These are phyloP conservation scores for Aspergillus thermomutatus DNA, from an alignment of 2,329 filamentous ascomycete species.

Conservation along the genomic window DNA sequence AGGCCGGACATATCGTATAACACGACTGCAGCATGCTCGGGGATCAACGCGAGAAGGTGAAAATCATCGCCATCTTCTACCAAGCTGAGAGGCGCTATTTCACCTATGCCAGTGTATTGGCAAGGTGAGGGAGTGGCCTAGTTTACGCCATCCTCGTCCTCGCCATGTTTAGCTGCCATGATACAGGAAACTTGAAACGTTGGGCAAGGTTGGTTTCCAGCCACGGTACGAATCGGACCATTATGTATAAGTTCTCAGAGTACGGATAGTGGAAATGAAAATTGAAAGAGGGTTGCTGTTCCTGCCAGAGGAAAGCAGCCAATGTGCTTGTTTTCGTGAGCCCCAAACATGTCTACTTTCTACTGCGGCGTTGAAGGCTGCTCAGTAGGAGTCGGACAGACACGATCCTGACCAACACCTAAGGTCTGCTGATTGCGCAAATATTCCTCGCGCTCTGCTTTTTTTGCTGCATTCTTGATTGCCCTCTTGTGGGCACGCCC, in stretches of 20 bases:
- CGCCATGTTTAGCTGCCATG: neutral
- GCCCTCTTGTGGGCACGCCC: conserved; percentile 58
- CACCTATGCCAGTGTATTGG: neutral
- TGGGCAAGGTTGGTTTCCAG: neutral
- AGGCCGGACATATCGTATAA: neutral
- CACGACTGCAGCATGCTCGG: neutral
- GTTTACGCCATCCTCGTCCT: neutral
- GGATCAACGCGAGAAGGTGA: neutral
- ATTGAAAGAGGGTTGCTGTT: neutral
- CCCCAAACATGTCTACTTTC: neutral
- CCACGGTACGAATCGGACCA: neutral
- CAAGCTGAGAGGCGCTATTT: neutral
- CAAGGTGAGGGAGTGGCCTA: neutral
- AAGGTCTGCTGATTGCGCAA: conserved; percentile 22
- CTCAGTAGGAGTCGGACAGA: neutral
- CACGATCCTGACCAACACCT: neutral
- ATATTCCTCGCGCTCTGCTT: conserved; percentile 30
- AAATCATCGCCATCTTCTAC: neutral
- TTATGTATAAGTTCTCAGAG: neutral
- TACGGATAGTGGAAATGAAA: neutral
- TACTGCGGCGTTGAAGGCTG: neutral
- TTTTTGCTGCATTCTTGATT: conserved; percentile 42
- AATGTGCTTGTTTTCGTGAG: neutral
- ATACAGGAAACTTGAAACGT: neutral
- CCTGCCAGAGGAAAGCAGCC: neutral